These are phyloP conservation scores for Coleophoma cylindrospora DNA, from an alignment of 2,329 filamentous ascomycete genomes.

Conservation along the genomic window DNA sequence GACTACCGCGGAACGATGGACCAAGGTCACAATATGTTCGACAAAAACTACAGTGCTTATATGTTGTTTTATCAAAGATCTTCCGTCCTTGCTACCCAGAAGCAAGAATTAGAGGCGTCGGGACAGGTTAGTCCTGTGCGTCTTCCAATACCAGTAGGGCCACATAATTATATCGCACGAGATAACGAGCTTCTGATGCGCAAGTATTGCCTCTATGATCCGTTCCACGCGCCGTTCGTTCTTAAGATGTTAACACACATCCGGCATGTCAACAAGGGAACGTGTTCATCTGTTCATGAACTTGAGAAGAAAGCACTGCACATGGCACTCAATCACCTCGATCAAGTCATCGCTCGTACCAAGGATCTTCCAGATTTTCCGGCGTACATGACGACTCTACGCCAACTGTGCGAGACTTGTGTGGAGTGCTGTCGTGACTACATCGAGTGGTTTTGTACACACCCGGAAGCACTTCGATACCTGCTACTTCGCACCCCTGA, in stretches of 20 bases:
- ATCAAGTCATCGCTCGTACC: conserved; percentile 68
- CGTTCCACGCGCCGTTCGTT: conserved; percentile 64
- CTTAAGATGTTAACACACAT: conserved; percentile 54
- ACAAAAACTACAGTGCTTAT: conserved; percentile 83
- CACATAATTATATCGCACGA: conserved; percentile 56
- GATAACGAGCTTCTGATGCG: conserved; percentile 73
- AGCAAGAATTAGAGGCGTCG: conserved; percentile 37
- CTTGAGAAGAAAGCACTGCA: conserved; percentile 46
- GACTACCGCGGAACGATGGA: conserved; percentile 48
- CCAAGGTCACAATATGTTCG: conserved; percentile 41
- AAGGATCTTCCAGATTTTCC: conserved; percentile 64
- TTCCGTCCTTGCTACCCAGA: conserved; percentile 53
- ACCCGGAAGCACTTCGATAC: conserved; percentile 55
- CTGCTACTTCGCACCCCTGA: conserved; percentile 60
- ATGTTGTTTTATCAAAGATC: conserved; percentile 96
- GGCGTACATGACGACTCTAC: conserved; percentile 45
- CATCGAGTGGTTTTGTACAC: conserved; percentile 54
- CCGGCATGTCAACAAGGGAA: conserved; percentile 39
- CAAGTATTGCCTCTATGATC: conserved; percentile 76
- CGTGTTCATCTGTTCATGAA: conserved; percentile 43
- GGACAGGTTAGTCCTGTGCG: conserved; percentile 35
- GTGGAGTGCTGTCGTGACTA: conserved; percentile 52
- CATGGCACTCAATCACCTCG: conserved; percentile 60
- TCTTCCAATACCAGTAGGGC: conserved; percentile 36
- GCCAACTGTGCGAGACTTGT: conserved; percentile 43